Evolutionary conservation across 83 land plant species (phyloP).

Genomic region (Thuja plicata): DNA sequence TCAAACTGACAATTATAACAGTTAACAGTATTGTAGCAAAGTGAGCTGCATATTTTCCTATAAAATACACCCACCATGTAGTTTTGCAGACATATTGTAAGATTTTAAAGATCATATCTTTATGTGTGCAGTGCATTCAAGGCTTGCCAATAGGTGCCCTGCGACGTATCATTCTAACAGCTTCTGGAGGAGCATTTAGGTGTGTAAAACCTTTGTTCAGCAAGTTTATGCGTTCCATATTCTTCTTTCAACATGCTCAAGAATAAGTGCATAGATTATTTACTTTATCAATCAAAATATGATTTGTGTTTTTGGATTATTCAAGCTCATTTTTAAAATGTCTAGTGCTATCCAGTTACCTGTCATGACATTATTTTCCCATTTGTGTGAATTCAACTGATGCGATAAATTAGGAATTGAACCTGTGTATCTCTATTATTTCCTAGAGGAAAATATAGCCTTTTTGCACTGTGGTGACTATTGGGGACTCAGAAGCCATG

Average conservation of each 20-base stretch:
- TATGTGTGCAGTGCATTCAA: slow-evolving; percentile 84
- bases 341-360: not conserved
- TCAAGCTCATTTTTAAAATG: not conserved
- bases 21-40: not conserved
- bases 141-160: slow-evolving; percentile 96
- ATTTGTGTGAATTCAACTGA: not conserved
- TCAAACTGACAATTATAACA: not conserved
- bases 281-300: not conserved
- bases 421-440: not conserved
- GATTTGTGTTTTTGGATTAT: not conserved
- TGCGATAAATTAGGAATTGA: not conserved
- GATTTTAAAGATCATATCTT: not conserved
- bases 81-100: not conserved
- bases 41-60: not conserved
- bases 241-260: not conserved
- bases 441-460: not conserved
- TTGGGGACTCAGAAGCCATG: not conserved
- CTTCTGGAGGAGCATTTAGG: slow-evolving; percentile 99
- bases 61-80: not conserved
- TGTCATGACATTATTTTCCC: not conserved
- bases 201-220: slow-evolving; percentile 13
- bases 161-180: slow-evolving; percentile 88
- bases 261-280: not conserved
- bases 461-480: not conserved
- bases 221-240: not conserved